Evolutionary conservation across 176 grass and related monocot species (phyloP).

Genomic region (Thinopyrum elongatum): DNA sequence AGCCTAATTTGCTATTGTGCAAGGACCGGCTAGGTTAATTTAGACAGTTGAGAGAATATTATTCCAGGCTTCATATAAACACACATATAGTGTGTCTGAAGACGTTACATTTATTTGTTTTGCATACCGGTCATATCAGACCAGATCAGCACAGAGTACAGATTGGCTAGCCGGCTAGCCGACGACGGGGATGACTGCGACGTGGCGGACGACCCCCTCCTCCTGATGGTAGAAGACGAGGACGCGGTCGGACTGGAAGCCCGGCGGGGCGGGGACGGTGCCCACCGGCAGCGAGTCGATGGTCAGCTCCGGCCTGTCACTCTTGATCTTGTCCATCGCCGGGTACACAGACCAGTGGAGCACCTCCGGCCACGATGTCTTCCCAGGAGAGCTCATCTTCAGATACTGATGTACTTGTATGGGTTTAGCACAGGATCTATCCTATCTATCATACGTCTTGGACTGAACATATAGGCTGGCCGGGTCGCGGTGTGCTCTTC

Average conservation of each 20-base stretch:
- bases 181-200: background rate
- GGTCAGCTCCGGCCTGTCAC: background rate
- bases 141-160: too few species aligned
- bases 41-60: too few species aligned
- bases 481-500: background rate
- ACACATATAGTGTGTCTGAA: too few species aligned
- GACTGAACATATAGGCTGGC: background rate
- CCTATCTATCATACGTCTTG: background rate
- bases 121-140: too few species aligned
- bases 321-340: background rate
- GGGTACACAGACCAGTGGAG: background rate
- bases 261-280: background rate
- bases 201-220: too few species aligned
- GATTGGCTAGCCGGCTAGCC: background rate
- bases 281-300: background rate
- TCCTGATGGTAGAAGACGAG: background rate
- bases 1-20: too few species aligned
- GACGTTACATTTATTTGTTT: too few species aligned
- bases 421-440: background rate
- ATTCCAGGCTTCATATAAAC: too few species aligned
- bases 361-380: background rate
- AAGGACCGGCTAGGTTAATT: too few species aligned
- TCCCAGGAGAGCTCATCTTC: background rate
- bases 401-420: background rate
- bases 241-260: too few species aligned